Base-by-base conservation (phyloP, 2,329 filamentous ascomycete genomes). In the Pleomassaria siparia region DNA sequence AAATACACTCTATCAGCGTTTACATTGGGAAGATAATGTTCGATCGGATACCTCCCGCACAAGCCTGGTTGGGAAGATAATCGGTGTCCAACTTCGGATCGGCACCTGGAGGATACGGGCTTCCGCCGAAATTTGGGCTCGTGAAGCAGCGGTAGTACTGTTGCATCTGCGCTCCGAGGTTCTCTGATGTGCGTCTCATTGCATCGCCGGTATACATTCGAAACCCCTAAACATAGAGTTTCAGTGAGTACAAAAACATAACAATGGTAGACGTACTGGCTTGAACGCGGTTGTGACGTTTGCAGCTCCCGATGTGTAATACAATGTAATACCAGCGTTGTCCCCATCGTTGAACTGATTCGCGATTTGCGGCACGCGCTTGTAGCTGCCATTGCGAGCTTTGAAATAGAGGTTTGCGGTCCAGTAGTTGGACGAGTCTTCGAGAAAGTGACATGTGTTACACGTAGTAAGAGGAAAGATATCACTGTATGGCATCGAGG, bases 1-100 rank as follows among this genome's bases (percentile, higher is more conserved):
- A 5, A 12, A 74, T 30, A 12, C 13, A 4, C 8, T 5, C 8
- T 8, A n/a, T 15, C 25, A 24, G 11, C 20, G 21, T 44, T 28
- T 48, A 76, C 46, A 74, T 76, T 0, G 74, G 75, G 61, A 77
- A 78, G 5, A 72, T 69, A 44, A 77, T 72, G 53, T 76, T 77
- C 32, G 73, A 70, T 35, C 74, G 67, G 46, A 77, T 76, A 21
- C 74, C 74, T 25, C 74, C 74, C 3, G 55, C 57, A 24, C 61
- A 64, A 33, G 35, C 40, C 43, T 55, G 56, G 39, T 56, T 56
- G 10, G 46, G 46, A 8, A 48, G 40, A 33, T 59, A 54, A 16
- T 45, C 49, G 2, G 60, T 64, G 33, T 64, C 61, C 4, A 47
- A 53, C 10, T 68, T 55, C 1, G 59, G 69, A 55, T 71, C 73